Base-by-base conservation (phyloP, 1,139 yeast species). In the Geotrichum aggregatum region DNA sequence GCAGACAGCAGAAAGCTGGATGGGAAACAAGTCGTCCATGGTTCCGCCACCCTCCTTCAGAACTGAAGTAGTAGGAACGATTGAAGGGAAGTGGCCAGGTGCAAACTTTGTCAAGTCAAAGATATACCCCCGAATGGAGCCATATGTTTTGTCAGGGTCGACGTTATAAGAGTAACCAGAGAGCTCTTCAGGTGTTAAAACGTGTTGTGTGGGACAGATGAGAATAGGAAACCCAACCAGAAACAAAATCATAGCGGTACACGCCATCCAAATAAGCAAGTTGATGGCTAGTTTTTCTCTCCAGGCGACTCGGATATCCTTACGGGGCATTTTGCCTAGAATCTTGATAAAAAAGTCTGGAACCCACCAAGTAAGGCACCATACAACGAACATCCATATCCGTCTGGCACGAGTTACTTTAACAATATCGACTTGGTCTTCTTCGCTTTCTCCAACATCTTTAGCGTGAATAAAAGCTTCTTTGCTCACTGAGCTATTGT, bases 241-340 rank as follows among this genome's bases (percentile, higher is more conserved):
- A 50, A 72, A 66, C 19, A 72, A 57, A 50, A 71, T 66, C 41
- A 68, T 62, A 8, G 63, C 58, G 2, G 61, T 61, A 54, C 76
- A 72, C 33, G 70, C 52, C 4, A 67, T 54, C 75, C 75, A 72
- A 44, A 72, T 72, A 56, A 72, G 63, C 57, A 72, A 21, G 48
- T 72, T 72, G 58, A 72, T 72, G 4, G 76, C 73, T 26, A 72
- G 55, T 59, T 72, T 72, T 52, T 72, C 76, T 41, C 75, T 59
- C 76, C 76, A 72, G 0, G 76, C 76, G 8, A 66, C 58, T 14
- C 74, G 69, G 22, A 71, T 62, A 52, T 71, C 72, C 48, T 66
- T 66, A 44, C 72, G 61, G 1, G 66, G 63, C 58, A 71, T 62
- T 24, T 62, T 50, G 5, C 72, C 72, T 31, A 69, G 36, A 22